Evolutionary conservation across 2,329 filamentous ascomycete species (phyloP), one percentile per base, ranked within the genome.

Genomic region (Fonsecaea monophora): DNA sequence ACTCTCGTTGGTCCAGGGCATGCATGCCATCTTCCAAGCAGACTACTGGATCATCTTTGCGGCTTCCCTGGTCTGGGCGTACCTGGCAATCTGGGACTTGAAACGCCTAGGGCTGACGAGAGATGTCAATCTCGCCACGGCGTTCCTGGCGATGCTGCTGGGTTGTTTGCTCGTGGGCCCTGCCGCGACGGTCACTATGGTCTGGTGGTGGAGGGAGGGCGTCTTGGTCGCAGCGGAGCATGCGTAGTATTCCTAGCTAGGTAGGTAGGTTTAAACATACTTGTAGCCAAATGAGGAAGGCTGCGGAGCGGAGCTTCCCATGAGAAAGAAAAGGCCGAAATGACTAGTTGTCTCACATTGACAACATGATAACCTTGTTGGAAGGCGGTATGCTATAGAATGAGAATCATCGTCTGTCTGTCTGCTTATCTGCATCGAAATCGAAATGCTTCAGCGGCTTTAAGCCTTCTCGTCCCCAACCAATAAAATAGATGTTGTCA

Each of bases 181-280:
- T 15, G 74, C 70, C 8, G 72, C 71, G 7, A 68, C 69, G 13
- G 35, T 61, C 42, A 67, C 68, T 6, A 65, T 63, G 60, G 66
- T 73, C 37, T 75, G 73, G 70, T 72, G 69, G 45, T 74, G 69
- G 72, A 61, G 70, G 34, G 74, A 75, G 57, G 53, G 66, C 6
- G n/a, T 35, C 30, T 34, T 64, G 32, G 35, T 45, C 32, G 32
- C 34, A 12, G 56, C 7, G 32, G 37, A 48, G 58, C 32, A n/a
- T 1, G 4, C 42, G 21, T 48, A 48, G n/a, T 25, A 25, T 2
- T 25, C 25, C 25, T 25, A 25, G 25, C 2, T 25, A 25, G 25
- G 25, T 2, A 25, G 25, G 25, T 25, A 25, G 25, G 25, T 25
- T 25, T 25, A 3, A 25, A 25, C 25, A 25, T 25, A 25, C 25